phyloP scores from a whole-genome alignment of 2,329 filamentous ascomycete species.

The Arthrobotrys entomopaga region DNA sequence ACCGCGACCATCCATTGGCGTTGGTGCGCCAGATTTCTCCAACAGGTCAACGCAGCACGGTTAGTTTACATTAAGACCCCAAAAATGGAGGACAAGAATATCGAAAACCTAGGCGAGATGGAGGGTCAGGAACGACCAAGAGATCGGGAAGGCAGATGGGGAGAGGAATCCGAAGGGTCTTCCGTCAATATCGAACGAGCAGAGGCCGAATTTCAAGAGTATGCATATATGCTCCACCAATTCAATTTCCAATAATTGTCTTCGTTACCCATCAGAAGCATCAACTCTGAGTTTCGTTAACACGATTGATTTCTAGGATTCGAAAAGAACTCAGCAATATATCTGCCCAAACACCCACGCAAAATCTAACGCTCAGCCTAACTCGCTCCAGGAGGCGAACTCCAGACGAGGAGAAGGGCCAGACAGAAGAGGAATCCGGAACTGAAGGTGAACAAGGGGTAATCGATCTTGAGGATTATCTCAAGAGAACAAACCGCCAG shows the following conservation, averaged over 20 bases:
- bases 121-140: conserved; percentile 9
- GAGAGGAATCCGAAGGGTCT: conserved; percentile 50
- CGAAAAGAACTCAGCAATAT: conserved; percentile 39
- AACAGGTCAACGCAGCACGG: background rate
- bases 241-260: background rate
- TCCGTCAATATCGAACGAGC: conserved; percentile 57
- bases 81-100: conserved; percentile 27
- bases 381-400: conserved; percentile 32
- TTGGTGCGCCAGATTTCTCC: too few species aligned
- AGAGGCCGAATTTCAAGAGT: conserved; percentile 58
- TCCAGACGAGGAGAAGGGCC: conserved; percentile 45
- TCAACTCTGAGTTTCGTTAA: background rate
- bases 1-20: background rate
- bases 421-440: conserved; percentile 50
- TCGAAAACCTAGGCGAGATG: conserved; percentile 28
- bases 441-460: conserved; percentile 46
- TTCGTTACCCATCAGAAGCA: background rate
- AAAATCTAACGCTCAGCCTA: conserved; percentile 30
- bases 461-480: conserved; percentile 59
- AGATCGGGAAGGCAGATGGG: conserved; percentile 46
- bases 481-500: conserved; percentile 55
- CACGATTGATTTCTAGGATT: conserved; percentile 16
- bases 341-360: conserved; percentile 15
- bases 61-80: conserved; percentile 14
- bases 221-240: conserved; percentile 17